Percentiles rank a stretch among this genome's conserved stretches.
Conservation (phyloP, 129 eudicot genomes). For the Tagetes patula region DNA sequence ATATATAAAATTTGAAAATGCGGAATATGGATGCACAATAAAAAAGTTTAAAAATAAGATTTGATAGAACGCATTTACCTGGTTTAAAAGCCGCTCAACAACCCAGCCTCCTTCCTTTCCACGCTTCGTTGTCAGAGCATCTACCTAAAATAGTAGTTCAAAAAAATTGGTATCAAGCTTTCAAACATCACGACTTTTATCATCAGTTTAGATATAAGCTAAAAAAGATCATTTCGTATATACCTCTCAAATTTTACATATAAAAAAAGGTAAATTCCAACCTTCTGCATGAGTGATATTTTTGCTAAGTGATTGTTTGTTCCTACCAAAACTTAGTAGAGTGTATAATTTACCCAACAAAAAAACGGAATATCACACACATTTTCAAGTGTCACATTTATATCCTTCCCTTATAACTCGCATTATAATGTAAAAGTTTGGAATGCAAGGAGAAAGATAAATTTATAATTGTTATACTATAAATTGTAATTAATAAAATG, state of each 20-base stretch:
- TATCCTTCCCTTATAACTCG: not conserved
- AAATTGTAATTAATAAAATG: not conserved
- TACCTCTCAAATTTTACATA: not conserved
- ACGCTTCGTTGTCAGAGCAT: conserved; percentile 79
- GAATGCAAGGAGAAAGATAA: not conserved
- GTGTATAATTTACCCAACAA: not conserved
- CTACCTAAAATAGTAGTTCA: conserved; percentile 53
- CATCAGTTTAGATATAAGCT: not conserved
- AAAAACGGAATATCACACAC: not conserved
- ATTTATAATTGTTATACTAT: not conserved
- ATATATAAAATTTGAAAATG: not conserved
- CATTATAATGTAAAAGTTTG: not conserved
- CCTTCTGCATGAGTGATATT: too few relatives aligned
- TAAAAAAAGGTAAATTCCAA: too few relatives aligned
- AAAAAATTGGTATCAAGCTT: conserved; percentile 12
- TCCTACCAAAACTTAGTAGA: not conserved
- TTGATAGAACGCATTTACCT: conserved; percentile 41
- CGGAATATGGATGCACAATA: not conserved
- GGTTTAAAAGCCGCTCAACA: conserved; percentile 74
- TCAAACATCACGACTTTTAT: not conserved
- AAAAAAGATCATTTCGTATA: not conserved
- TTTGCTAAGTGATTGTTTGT: too few relatives aligned
- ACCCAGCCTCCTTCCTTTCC: conserved; percentile 97
- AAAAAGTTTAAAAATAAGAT: conserved; percentile 3
- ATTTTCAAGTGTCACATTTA: too few relatives aligned